Evolutionary conservation across 495 filamentous ascomycete species (phyloP).

Genomic region (Neurospora sp.): DNA sequence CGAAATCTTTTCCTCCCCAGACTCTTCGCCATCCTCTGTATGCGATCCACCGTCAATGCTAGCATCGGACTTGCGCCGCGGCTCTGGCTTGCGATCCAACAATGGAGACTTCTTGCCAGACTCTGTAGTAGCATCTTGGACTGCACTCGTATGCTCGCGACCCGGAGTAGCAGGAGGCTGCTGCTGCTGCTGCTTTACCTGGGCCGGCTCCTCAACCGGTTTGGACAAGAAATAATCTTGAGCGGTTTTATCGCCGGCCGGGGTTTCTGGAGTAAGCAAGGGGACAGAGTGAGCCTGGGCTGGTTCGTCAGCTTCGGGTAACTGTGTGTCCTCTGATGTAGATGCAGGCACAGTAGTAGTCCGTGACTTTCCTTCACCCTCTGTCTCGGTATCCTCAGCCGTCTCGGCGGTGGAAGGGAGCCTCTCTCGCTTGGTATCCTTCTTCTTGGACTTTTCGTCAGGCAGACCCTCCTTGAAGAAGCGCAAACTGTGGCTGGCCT

Average conservation of each 20-base stretch:
- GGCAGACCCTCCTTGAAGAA: conserved; percentile 87
- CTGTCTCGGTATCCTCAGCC: conserved; percentile 4
- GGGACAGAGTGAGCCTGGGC: conserved; percentile 6
- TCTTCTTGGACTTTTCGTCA: conserved; percentile 37
- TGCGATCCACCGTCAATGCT: conserved; percentile 28
- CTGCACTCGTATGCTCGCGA: not conserved
- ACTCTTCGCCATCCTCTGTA: conserved; percentile 66
- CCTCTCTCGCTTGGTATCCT: conserved; percentile 30
- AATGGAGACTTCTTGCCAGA: not conserved
- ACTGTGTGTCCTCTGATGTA: conserved; percentile 1
- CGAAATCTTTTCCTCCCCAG: conserved; percentile 85
- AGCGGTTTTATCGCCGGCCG: conserved; percentile 6
- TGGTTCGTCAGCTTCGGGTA: conserved; percentile 1
- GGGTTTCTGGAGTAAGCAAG: conserved; percentile 9
- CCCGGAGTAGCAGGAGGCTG: not conserved
- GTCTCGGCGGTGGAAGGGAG: conserved; percentile 14
- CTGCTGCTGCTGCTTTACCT: conserved; percentile 2
- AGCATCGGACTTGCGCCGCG: conserved; percentile 19
- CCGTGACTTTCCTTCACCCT: not conserved
- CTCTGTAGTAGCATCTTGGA: conserved; percentile 3
- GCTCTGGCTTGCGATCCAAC: conserved; percentile 6
- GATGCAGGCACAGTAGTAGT: not conserved
- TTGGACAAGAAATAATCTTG: conserved; percentile 12
- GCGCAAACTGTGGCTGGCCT: conserved; percentile 84
- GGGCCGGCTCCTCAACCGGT: not conserved